Evolutionary conservation across 2,329 filamentous ascomycete genomes (phyloP), one percentile per base, ranked within the genome.

Genomic region (Ophiostoma ulmi): DNA sequence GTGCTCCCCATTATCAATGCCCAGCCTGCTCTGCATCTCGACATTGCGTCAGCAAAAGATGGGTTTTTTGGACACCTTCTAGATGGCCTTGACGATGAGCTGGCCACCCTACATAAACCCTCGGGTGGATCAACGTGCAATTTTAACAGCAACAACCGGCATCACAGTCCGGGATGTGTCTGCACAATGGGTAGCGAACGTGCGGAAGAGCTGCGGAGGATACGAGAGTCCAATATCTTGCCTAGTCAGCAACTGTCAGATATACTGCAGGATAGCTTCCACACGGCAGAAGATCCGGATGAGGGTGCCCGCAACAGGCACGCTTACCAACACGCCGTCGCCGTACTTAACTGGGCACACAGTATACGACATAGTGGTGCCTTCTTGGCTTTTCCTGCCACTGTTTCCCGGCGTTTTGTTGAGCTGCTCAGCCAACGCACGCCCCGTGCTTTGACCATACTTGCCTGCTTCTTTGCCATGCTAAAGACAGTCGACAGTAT

Each of bases 381-480:
- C 1, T 83, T 87, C 1, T 82, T 90, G 5, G 81, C 88, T 70
- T 88, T 90, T 78, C 87, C 89, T 1, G 87, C 88, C 20, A 88
- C 87, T 2, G 87, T 91, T 6, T 88, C 83, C 14, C 86, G 83
- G 71, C 86, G 82, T 26, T 90, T 84, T 76, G 84, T 88, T 74
- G 87, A 87, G 70, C 82, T 87, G 39, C 82, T 91, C 14, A 84
- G 86, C 72, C 81, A 83, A 70, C 84, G 85, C 71, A 83, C 86
- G 14, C 88, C 88, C 1, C 85, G 88, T 14, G 87, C 88, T 1
- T 81, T 91, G 38, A 84, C 85, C 41, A 87, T 90, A 48, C 82
- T 90, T 1, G 88, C 88, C 7, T 88, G 86, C 77, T 91, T 90
- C 77, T 90, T 90, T 75, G 88, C 87, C 38, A 80, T 90, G 52